Evolutionary conservation across 2,329 filamentous ascomycete species (phyloP), one percentile per base, ranked within the genome.

Genomic region (Teratosphaeria gauchensis): DNA sequence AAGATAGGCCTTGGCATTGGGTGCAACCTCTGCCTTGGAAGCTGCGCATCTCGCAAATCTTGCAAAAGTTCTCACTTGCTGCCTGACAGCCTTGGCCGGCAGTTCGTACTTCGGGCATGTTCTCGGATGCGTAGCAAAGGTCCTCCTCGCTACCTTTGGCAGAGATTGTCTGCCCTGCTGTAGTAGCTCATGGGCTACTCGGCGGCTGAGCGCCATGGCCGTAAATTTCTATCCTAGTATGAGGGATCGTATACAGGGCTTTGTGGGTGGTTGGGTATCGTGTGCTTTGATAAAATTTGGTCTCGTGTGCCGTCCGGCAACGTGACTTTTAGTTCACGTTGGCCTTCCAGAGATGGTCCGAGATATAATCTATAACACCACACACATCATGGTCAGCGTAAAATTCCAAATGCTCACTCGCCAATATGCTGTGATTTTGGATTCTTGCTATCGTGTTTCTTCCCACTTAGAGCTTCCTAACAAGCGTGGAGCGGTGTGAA

Each of bases 1-100:
- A 68, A 96, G 80, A 76, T 96, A 96, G 62, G 92, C 89, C 77
- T 92, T 86, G 56, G 91, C 84, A 71, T 88, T 89, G 58, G 91
- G 90, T 56, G 89, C 87, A 64, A 85, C 79, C 75, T 94, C 83
- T 54, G 81, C 76, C 64, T 76, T 70, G 64, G 66, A 72, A 59
- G 67, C 66, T 5, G 62, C 62, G 53, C 57, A 59, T 59, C 58
- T 64, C 42, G 65, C 62, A 21, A 69, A 68, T 53, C 59, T 63
- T 53, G 65, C 61, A 59, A 71, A 68, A 35, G 62, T 59, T 48
- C 68, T 63, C 53, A 61, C 35, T 55, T 66, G 66, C 52, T 65
- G 61, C 28, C 48, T 60, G 1, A 59, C 57, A 54, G 60, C 32
- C 57, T 64, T 62, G 56, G 35, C 42, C 30, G 58, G 35, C 42